Evolutionary conservation across 345 rosid genomes (phyloP).

Genomic region (Toxicodendron radicans): DNA sequence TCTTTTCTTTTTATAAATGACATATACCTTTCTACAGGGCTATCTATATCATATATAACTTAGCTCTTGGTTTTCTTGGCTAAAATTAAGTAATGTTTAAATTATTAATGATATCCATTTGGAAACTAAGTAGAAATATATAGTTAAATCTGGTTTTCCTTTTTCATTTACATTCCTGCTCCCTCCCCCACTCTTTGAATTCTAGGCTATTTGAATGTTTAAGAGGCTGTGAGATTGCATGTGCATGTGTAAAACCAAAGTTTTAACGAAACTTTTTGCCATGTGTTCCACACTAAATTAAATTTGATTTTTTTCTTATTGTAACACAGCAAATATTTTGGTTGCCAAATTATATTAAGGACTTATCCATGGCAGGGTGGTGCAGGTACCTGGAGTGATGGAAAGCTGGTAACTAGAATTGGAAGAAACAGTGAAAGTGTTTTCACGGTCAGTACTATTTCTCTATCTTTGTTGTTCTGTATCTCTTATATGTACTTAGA

Average conservation of each 20-base stretch:
- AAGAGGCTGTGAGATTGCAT: not conserved
- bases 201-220: too few relatives aligned
- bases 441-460: constrained; percentile 59
- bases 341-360: constrained; percentile 40
- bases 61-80: not conserved
- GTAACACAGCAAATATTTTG: not conserved
- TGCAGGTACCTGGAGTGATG: constrained; percentile 99
- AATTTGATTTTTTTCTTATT: not conserved
- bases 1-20: not conserved
- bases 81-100: not conserved
- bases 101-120: not conserved
- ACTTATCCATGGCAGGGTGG: constrained; percentile 97
- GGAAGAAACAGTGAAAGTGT: constrained; percentile 91
- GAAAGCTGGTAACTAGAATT: constrained; percentile 94
- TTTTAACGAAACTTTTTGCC: not conserved
- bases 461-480: not conserved
- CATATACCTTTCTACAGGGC: not conserved
- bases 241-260: not conserved
- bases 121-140: not conserved
- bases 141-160: not conserved
- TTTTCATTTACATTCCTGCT: not conserved
- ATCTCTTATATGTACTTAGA: not conserved
- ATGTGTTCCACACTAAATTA: not conserved
- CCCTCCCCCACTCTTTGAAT: too few relatives aligned
- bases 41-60: not conserved